Base-by-base conservation (phyloP, 192 early-diverging fungal genomes). In the Coemansia sp. region DNA sequence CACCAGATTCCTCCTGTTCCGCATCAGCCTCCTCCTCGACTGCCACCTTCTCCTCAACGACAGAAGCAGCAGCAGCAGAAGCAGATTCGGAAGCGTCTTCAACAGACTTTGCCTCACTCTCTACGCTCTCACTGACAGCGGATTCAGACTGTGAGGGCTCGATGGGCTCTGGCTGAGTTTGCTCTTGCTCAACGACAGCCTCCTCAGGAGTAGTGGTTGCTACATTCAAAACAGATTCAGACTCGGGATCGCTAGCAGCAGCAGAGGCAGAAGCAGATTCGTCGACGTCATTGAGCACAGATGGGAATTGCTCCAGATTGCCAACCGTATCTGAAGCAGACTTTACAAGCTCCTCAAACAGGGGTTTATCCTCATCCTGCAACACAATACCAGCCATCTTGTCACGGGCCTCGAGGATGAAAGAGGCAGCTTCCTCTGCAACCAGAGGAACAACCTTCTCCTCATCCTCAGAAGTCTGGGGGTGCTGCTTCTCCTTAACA, bases 291-390 rank as follows among this genome's bases (percentile, higher is more conserved):
- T 51, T 53, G 34, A 74, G 8, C 4, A 75, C 37, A 1, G 39
- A 40, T 8, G 72, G 72, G 60, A 75, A 67, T 7, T 46, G 27
- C 43, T 75, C 72, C 18, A 75, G 37, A 25, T 64, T 67, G n/a
- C 46, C 64, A 4, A 50, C 34, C 11, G 22, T 60, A n/a, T 73
- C 38, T 0, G 35, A 26, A 4, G 72, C 72, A 13, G 58, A 55
- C 10, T 60, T 45, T 15, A 67, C 57, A 27, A 75, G 55, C 13
- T 67, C 65, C 19, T 58, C 50, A 44, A 68, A 75, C 35, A 46
- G 32, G 36, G 38, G 50, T 23, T 40, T 49, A 17, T 67, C 60
- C 11, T 67, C 48, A 2, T 67, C 60, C 23, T 36, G 50, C 4
- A 62, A 26, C 19, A 66, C 15, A 7, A 73, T 40, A 7, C 58